Conservation (phyloP, 2,329 filamentous ascomycete species). For the Fusarium brachygibbosum region DNA sequence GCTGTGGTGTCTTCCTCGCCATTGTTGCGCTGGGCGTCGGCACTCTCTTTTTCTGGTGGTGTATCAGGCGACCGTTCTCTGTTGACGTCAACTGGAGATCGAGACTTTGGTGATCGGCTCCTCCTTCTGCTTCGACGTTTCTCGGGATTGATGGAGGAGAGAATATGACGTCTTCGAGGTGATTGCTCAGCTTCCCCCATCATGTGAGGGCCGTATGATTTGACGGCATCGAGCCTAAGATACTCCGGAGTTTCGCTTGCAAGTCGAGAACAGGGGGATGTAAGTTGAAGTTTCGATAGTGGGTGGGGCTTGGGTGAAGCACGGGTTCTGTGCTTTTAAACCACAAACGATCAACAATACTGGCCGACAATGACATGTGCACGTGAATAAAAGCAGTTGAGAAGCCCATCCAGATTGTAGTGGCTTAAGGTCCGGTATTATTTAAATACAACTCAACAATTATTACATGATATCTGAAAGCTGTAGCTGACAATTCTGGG, state of each 20-base stretch:
- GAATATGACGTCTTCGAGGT: slow-evolving; percentile 61
- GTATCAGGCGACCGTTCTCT: slow-evolving; percentile 14
- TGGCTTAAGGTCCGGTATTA: too few relatives aligned
- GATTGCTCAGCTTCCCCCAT: slow-evolving; percentile 55
- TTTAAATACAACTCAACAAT: background rate
- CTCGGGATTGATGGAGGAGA: slow-evolving; percentile 62
- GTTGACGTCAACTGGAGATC: slow-evolving; percentile 15
- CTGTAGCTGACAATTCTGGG: background rate
- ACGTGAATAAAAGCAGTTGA: background rate
- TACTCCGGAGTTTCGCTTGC: slow-evolving; percentile 1
- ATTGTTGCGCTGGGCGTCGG: slow-evolving; percentile 25
- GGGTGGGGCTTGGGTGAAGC: slow-evolving; percentile 18
- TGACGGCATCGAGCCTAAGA: slow-evolving; percentile 24
- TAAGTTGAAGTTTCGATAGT: slow-evolving; percentile 24
- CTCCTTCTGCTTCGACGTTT: slow-evolving; percentile 19
- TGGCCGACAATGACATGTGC: background rate
- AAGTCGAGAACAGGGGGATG: background rate
- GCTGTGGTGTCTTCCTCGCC: slow-evolving; percentile 41
- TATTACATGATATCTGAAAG: background rate
- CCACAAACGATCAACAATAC: background rate
- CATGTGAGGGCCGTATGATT: slow-evolving; percentile 45
- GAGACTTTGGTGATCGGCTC: slow-evolving; percentile 26
- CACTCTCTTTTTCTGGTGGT: slow-evolving; percentile 20
- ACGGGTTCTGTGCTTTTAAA: background rate
- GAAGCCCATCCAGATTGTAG: too few relatives aligned